phyloP scores from a whole-genome alignment of 306 rosid genomes.

The Myrica gale region DNA sequence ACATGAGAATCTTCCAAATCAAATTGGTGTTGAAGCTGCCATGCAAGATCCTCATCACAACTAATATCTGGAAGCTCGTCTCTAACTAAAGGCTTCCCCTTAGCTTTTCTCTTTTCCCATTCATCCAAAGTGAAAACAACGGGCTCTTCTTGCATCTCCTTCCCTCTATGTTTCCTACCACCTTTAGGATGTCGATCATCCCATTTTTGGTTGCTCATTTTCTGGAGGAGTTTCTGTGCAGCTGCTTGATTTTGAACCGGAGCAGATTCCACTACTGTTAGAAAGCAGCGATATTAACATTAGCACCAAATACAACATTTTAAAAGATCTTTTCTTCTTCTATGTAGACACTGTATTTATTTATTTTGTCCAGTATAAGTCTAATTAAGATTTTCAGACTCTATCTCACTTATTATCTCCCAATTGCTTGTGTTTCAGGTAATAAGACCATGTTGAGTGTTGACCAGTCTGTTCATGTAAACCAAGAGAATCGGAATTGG shows the following conservation, averaged over 20 bases:
- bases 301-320: not conserved
- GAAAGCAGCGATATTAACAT: slow-evolving; percentile 17
- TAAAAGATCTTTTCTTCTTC: not conserved
- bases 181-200: slow-evolving; percentile 40
- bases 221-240: slow-evolving; percentile 83
- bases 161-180: slow-evolving; percentile 48
- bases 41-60: slow-evolving; percentile 71
- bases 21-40: slow-evolving; percentile 76
- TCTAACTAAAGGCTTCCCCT: slow-evolving; percentile 35
- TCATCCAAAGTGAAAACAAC: slow-evolving; percentile 65
- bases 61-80: slow-evolving; percentile 28
- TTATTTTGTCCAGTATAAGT: not conserved
- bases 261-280: slow-evolving; percentile 65
- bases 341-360: not conserved
- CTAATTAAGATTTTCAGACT: not conserved
- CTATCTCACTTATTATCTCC: not conserved
- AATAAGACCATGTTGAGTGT: not conserved
- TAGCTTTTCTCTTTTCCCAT: slow-evolving; percentile 60
- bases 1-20: slow-evolving; percentile 66
- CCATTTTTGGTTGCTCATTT: slow-evolving; percentile 52
- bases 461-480: not conserved
- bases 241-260: slow-evolving; percentile 96
- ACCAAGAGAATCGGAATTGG: not conserved
- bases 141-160: slow-evolving; percentile 58
- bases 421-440: not conserved